These are phyloP conservation scores for Talaromyces sp. DNA, from an alignment of 2,329 filamentous ascomycete genomes.

Conservation along the genomic window DNA sequence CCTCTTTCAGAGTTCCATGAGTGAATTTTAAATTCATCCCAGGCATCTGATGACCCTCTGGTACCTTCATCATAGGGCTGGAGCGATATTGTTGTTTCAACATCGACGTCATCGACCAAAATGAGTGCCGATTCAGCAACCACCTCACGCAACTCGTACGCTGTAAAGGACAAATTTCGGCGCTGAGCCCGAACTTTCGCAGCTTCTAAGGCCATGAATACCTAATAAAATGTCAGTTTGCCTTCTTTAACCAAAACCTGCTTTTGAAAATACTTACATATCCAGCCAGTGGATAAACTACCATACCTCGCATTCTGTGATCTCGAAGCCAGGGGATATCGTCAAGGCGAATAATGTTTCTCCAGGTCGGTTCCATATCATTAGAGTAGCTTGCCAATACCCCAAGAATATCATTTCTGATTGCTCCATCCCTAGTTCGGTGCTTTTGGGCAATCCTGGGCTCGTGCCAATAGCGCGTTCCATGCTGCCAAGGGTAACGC, in stretches of 20 bases:
- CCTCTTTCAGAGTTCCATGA: constrained; percentile 21
- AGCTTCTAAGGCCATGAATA: constrained; percentile 28
- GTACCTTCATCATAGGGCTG: constrained; percentile 32
- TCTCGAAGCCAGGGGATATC: constrained; percentile 31
- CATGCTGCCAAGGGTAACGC: constrained; percentile 18
- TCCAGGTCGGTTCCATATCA: constrained; percentile 22
- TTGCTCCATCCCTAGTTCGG: neutral
- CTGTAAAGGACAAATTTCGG: constrained; percentile 31
- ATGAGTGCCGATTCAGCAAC: constrained; percentile 44
- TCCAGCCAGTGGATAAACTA: constrained; percentile 24
- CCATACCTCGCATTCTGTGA: constrained; percentile 28
- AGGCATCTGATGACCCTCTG: constrained; percentile 24
- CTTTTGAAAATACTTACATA: constrained; percentile 4
- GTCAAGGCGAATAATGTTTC: constrained; percentile 22
- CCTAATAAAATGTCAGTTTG: constrained; percentile 12
- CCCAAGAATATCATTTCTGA: constrained; percentile 12
- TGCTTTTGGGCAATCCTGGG: constrained; percentile 14
- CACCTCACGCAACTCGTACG: constrained; percentile 46
- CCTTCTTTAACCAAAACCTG: too few species aligned
- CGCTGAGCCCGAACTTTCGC: constrained; percentile 23
- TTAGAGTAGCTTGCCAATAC: constrained; percentile 16
- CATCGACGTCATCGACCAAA: constrained; percentile 42
- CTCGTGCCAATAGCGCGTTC: constrained; percentile 11
- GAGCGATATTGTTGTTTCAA: constrained; percentile 48
- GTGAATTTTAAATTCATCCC: constrained; percentile 23